Base-by-base conservation (phyloP, 1,284 basidiomycete genomes). In the Meira miltonrushii region DNA sequence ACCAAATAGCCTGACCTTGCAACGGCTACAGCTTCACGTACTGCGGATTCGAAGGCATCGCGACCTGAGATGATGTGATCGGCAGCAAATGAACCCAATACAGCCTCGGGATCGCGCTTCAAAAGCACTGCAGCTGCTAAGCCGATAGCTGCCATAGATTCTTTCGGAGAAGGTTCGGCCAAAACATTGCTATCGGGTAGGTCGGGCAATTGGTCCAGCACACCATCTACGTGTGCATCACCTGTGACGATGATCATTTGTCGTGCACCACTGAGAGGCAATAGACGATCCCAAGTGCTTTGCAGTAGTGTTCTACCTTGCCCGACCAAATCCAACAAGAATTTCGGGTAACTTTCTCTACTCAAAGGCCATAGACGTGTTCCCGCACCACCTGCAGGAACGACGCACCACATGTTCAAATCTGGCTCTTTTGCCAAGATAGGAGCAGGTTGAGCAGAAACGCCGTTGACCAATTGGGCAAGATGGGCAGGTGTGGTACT, bases 11-110 rank as follows among this genome's bases (percentile, higher is more conserved):
- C 76, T 0, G 72, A 70, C 40, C 65, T 65, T 41, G 76, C 76
- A 13, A 72, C 72, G 5, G 67, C 71, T 1, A 75, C 74, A 21
- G 76, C 76, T 58, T 78, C 76, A 11, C 65, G 69, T 21, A 78
- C 76, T 9, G 76, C 69, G 13, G 64, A 61, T 57, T 78, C 75
- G 54, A 78, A 78, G 2, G 72, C 76, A 39, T 78, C 76, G 15
- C 72, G 62, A 59, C 76, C 76, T 8, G 65, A 68, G 56, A 78
- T 74, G 57, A 77, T 78, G 63, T 78, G 76, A 52, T 78, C 76
- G 12, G 76, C 76, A 9, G 76, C 76, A 55, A 78, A 78, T 12
- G 71, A 73, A 59, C 75, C 75, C 15, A 78, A 60, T 0, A 78
- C 76, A 4, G 76, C 76, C 21, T 77, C 68, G 0, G 76, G 73